These are phyloP conservation scores for Colletotrichum aenigma DNA, from an alignment of 2,329 filamentous ascomycete species.

Conservation along the genomic window DNA sequence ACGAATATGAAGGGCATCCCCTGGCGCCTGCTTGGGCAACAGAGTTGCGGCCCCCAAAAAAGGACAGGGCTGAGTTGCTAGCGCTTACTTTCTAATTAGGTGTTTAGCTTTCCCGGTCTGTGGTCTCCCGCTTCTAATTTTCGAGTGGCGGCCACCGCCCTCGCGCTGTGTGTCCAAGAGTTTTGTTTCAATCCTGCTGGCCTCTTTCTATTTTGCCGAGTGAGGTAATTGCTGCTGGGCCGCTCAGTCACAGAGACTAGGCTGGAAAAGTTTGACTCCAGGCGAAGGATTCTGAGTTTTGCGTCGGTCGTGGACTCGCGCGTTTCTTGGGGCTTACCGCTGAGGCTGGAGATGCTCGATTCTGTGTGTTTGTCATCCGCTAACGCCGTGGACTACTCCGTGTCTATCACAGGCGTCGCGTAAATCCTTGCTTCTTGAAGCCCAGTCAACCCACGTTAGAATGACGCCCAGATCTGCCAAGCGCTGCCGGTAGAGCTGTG, in stretches of 20 bases:
- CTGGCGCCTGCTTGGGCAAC: neutral
- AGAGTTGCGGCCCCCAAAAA: neutral
- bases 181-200: neutral
- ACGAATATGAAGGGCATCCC: neutral
- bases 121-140: neutral
- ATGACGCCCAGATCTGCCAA: neutral
- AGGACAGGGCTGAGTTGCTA: slow-evolving; percentile 11
- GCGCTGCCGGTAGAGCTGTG: neutral
- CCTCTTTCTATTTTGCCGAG: neutral
- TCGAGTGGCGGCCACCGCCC: neutral
- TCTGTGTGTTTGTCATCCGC: neutral
- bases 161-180: neutral
- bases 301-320: neutral
- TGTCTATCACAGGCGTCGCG: neutral
- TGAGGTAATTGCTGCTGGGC: neutral
- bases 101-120: neutral
- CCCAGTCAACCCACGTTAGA: neutral
- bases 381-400: neutral
- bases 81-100: slow-evolving; percentile 1
- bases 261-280: too few relatives aligned
- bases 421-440: neutral
- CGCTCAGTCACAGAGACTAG: neutral
- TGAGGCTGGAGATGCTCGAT: neutral
- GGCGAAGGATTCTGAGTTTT: neutral
- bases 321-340: neutral